These are phyloP conservation scores for Taphrina confusa DNA, from an alignment of 1,139 yeast genomes.

Conservation along the genomic window DNA sequence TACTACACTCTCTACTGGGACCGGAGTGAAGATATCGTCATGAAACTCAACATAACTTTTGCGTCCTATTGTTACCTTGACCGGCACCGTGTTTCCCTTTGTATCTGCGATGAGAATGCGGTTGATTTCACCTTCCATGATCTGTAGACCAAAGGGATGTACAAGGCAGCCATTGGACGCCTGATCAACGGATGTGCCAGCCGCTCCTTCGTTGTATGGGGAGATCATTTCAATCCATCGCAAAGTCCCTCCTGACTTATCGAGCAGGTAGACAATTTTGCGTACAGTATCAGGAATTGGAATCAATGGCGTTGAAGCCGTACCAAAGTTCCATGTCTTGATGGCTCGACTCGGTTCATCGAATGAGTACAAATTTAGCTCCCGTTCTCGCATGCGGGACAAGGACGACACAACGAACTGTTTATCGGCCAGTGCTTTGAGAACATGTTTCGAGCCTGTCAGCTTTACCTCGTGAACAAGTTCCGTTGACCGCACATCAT, in stretches of 20 bases:
- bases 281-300: constrained; percentile 21
- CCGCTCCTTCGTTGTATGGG: constrained; percentile 32
- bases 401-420: constrained; percentile 23
- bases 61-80: constrained; percentile 28
- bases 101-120: constrained; percentile 30
- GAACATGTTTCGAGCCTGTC: constrained; percentile 25
- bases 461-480: constrained; percentile 3
- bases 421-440: constrained; percentile 19
- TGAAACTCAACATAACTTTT: constrained; percentile 32
- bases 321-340: constrained; percentile 30
- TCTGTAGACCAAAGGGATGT: constrained; percentile 18
- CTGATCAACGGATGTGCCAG: constrained; percentile 29
- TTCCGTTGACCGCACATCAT: constrained; percentile 6
- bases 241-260: constrained; percentile 28
- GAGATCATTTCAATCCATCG: constrained; percentile 29
- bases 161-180: constrained; percentile 18
- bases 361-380: constrained; percentile 13
- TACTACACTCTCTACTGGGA: constrained; percentile 3
- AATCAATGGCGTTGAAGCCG: constrained; percentile 29
- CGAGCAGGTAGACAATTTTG: constrained; percentile 27
- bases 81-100: constrained; percentile 26
- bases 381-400: constrained; percentile 29
- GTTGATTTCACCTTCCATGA: constrained; percentile 33
- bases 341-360: constrained; percentile 11
- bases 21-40: constrained; percentile 24